Conservation (phyloP, 352 stramenopile genomes). For the Blastocystis sp. region DNA sequence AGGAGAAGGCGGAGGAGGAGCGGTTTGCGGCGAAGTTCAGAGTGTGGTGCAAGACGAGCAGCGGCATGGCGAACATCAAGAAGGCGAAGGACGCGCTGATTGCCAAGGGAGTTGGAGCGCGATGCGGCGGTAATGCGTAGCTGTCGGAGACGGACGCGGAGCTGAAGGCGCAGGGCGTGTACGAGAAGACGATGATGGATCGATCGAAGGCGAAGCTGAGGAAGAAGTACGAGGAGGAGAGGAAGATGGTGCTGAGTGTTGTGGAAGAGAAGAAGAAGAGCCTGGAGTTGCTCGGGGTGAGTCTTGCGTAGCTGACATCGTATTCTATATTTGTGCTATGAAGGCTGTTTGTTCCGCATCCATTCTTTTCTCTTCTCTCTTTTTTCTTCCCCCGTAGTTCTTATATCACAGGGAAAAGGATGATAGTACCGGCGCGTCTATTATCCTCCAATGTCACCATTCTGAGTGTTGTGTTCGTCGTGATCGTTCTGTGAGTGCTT, state of each 20-base stretch:
- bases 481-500: background rate
- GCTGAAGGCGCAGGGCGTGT: background rate
- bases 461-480: background rate
- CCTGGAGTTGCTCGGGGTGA: background rate
- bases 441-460: background rate
- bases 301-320: background rate
- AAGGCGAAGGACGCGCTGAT: background rate
- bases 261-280: background rate
- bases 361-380: no score
- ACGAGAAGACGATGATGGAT: background rate
- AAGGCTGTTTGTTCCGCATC: background rate
- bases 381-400: no score
- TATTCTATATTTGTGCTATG: background rate
- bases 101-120: background rate
- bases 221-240: constrained; percentile 27
- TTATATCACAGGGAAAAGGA: background rate
- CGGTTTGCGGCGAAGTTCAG: background rate
- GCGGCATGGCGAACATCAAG: background rate
- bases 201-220: constrained; percentile 5
- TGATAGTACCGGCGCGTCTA: background rate
- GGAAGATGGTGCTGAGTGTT: background rate
- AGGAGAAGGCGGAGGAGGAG: constrained; percentile 1
- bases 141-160: background rate
- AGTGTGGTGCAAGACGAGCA: background rate
- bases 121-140: background rate